Percentiles rank a stretch among this genome's conserved stretches.
phyloP scores from a whole-genome alignment of 169 alveolate species.

The Cryptosporidium bovis region DNA sequence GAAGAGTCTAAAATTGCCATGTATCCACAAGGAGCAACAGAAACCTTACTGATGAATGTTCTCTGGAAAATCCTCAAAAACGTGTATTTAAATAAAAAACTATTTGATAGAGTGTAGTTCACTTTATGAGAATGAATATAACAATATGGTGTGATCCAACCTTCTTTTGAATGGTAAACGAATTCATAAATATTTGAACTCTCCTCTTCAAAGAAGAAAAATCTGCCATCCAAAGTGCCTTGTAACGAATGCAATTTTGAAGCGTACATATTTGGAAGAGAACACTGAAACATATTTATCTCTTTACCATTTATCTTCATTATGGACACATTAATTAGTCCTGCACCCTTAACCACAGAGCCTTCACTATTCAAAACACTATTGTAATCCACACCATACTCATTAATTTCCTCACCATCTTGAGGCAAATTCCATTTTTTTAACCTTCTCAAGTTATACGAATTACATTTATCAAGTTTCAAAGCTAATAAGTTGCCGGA shows the following conservation, averaged over 20 bases:
- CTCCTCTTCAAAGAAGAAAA: constrained; percentile 32
- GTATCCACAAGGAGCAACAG: constrained; percentile 69
- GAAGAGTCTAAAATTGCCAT: constrained; percentile 44
- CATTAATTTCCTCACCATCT: neutral
- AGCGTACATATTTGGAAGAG: constrained; percentile 40
- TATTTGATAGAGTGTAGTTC: constrained; percentile 19
- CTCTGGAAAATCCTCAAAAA: constrained; percentile 53
- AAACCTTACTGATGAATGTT: constrained; percentile 13
- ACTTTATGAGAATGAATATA: constrained; percentile 51
- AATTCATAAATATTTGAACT: constrained; percentile 45
- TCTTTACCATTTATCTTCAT: constrained; percentile 24
- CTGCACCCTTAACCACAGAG: constrained; percentile 24
- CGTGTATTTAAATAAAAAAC: constrained; percentile 27
- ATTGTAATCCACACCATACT: neutral
- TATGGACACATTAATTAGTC: constrained; percentile 27
- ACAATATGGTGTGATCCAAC: constrained; percentile 74
- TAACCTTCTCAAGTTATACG: neutral
- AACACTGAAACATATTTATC: constrained; percentile 36
- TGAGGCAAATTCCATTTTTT: neutral
- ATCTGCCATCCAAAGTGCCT: constrained; percentile 69
- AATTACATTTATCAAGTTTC: constrained; percentile 15
- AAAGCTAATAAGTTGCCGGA: constrained; percentile 28
- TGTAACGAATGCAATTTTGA: constrained; percentile 51
- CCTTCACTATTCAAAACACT: neutral
- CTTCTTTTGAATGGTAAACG: constrained; percentile 68